Base-by-base conservation (phyloP, 345 rosid species). In the Leavenworthia alabamica region DNA sequence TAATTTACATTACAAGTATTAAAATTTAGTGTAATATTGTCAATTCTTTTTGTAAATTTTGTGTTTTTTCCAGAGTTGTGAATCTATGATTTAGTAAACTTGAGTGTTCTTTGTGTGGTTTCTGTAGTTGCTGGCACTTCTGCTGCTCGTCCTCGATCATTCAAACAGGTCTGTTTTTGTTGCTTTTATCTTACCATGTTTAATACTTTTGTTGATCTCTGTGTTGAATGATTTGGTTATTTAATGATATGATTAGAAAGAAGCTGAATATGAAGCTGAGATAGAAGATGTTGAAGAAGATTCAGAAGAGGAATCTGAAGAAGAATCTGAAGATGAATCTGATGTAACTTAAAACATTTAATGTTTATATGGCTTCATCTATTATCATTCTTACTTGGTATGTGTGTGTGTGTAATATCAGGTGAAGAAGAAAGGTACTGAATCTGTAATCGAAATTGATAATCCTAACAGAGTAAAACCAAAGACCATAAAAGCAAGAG, bases 61-160 rank as follows among this genome's bases (percentile, higher is more conserved):
- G n/a, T n/a, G n/a, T n/a, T n/a, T n/a, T n/a, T n/a, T n/a, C n/a
- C n/a, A n/a, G n/a, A n/a, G n/a, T n/a, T n/a, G n/a, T n/a, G n/a
- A n/a, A n/a, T n/a, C n/a, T n/a, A n/a, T n/a, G n/a, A n/a, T n/a
- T n/a, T n/a, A n/a, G n/a, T n/a, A n/a, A n/a, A n/a, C n/a, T n/a
- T n/a, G n/a, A n/a, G n/a, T n/a, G n/a, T n/a, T n/a, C n/a, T n/a
- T n/a, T n/a, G n/a, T 48, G 19, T n/a, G 29, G 56, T 51, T 51
- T 56, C n/a, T 82, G 78, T 79, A 92, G 97, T 79, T 82, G 89
- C 97, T 17, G 99, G 99, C 46, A 80, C 89, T 60, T 73, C 77
- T 40, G 83, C 97, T 64, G 67, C 67, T 16, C 93, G 99, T 23
- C 97, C 99, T 36, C 82, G 85, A 5, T 81, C 94, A 14, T 92